phyloP scores from a whole-genome alignment of 2,329 filamentous ascomycete genomes.

The Scleromitrula shiraiana region DNA sequence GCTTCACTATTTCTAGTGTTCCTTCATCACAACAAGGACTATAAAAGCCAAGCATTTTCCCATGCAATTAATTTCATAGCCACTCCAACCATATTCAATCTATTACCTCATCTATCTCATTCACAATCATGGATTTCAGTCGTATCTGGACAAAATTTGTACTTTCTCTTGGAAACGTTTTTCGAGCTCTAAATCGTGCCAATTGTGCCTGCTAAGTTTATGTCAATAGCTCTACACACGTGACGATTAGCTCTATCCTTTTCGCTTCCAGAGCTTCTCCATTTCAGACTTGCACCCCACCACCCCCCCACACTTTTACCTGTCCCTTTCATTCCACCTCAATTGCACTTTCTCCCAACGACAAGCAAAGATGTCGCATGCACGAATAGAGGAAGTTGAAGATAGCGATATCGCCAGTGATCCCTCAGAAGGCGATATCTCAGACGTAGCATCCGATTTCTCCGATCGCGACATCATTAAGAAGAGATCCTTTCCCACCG shows the following conservation, averaged over 20 bases:
- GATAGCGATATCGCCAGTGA: constrained; percentile 66
- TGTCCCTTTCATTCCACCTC: not conserved
- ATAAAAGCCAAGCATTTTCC: too few relatives aligned
- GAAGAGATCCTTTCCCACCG: constrained; percentile 12
- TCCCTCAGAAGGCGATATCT: constrained; percentile 78
- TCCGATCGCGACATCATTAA: constrained; percentile 39
- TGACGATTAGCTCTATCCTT: not conserved
- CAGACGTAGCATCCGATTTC: constrained; percentile 50
- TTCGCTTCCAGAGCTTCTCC: not conserved
- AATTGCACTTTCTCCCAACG: constrained; percentile 1
- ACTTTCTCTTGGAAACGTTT: constrained; percentile 1
- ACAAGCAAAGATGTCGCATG: constrained; percentile 61
- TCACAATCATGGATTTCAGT: constrained; percentile 34
- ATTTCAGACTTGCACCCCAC: not conserved
- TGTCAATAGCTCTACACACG: not conserved
- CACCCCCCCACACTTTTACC: constrained; percentile 1
- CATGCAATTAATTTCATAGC: too few relatives aligned
- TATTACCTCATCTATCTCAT: not conserved
- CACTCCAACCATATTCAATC: too few relatives aligned
- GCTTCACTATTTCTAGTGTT: too few relatives aligned
- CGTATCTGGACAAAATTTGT: constrained; percentile 5
- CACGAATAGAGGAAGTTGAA: constrained; percentile 86
- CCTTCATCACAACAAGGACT: too few relatives aligned
- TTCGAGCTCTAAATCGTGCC: constrained; percentile 7
- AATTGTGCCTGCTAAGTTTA: constrained; percentile 3